These are phyloP conservation scores for Colletotrichum sp. DNA, from an alignment of 2,329 filamentous ascomycete genomes.

Conservation along the genomic window DNA sequence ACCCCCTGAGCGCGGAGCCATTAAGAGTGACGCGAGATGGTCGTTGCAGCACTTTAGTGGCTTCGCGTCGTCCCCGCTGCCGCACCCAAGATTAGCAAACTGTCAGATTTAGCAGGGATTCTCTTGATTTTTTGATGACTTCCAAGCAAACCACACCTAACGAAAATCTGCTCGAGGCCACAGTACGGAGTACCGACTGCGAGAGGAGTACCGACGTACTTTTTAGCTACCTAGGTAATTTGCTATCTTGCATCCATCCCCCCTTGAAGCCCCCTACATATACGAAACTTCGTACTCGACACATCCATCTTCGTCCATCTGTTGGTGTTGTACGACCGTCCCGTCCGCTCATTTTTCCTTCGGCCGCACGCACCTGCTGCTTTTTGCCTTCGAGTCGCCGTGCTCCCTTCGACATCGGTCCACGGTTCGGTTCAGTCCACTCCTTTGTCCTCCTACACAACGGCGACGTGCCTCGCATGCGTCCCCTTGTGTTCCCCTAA, in stretches of 20 bases:
- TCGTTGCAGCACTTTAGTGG: constrained; percentile 8
- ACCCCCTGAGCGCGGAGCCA: constrained; percentile 13
- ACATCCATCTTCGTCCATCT: not conserved
- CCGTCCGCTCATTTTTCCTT: constrained; percentile 11
- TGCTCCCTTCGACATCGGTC: constrained; percentile 1
- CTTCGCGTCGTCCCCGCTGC: constrained; percentile 10
- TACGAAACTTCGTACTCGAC: constrained; percentile 1
- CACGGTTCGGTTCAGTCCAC: constrained; percentile 7
- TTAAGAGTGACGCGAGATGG: constrained; percentile 13
- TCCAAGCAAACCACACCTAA: constrained; percentile 18
- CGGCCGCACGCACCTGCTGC: constrained; percentile 16
- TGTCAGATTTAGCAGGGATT: constrained; percentile 15
- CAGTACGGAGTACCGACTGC: not conserved
- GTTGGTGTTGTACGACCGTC: not conserved
- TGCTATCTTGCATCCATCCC: not conserved
- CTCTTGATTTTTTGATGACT: constrained; percentile 5
- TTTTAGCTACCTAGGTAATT: not conserved
- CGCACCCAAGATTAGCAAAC: constrained; percentile 18
- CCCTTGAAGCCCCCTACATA: constrained; percentile 17
- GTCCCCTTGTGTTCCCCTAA: constrained; percentile 22
- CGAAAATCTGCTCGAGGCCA: constrained; percentile 4
- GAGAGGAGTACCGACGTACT: not conserved
- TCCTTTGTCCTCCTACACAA: constrained; percentile 10
- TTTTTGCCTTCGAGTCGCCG: constrained; percentile 2
- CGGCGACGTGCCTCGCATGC: constrained; percentile 19